phyloP scores from a whole-genome alignment of 75 land plant species.

The Larix kaempferi region DNA sequence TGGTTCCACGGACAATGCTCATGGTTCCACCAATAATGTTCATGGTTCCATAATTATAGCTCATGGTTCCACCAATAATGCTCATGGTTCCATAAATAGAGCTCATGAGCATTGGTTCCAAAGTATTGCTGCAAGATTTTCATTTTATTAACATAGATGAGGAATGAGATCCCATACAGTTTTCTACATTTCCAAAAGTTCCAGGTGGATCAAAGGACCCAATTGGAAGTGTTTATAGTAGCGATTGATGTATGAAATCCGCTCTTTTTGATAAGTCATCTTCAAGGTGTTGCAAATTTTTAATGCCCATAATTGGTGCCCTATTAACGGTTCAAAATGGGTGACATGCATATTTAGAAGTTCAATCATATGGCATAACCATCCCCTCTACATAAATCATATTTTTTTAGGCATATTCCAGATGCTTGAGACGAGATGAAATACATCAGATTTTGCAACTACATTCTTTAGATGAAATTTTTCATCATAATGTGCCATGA shows the following conservation, averaged over 20 bases:
- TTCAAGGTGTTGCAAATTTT: conserved; percentile 65
- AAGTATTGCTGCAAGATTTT: no score
- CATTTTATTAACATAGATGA: no score
- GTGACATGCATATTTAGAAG: conserved; percentile 59
- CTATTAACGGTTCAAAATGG: conserved; percentile 63
- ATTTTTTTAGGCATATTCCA: conserved; percentile 91
- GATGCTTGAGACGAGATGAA: conserved; percentile 85
- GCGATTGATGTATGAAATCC: conserved; percentile 65
- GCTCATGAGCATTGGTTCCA: no score
- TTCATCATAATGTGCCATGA: conserved; percentile 75
- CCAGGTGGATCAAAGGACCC: conserved; percentile 19
- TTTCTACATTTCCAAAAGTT: conserved; percentile 61
- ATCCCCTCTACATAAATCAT: conserved; percentile 90
- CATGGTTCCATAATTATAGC: no score
- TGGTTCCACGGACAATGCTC: no score
- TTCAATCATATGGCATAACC: conserved; percentile 82
- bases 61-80: no score
- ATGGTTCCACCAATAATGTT: no score
- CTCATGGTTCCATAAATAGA: no score
- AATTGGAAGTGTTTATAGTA: conserved; percentile 47
- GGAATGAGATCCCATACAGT: conserved; percentile 91
- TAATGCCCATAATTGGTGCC: conserved; percentile 52
- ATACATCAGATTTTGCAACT: conserved; percentile 79
- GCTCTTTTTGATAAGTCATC: conserved; percentile 70
- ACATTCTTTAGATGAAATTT: conserved; percentile 61